Evolutionary conservation across 257 asterid genomes (phyloP), one percentile per base, ranked within the genome.

Genomic region (Lycium ferocissimum): DNA sequence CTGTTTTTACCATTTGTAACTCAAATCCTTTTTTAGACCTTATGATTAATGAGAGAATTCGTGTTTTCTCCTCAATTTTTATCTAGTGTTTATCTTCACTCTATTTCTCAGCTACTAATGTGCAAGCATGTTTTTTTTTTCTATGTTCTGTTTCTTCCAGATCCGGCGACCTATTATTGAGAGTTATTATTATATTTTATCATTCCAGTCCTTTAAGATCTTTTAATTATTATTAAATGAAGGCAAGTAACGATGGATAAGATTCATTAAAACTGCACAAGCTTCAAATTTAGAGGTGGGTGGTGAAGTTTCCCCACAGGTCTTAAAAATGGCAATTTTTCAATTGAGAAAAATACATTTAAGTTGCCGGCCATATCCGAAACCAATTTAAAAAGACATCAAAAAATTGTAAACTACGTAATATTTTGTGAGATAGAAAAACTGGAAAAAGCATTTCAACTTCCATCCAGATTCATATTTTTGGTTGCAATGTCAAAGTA

Each of bases 1-100:
- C 86, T 91, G 93, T 94, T 91, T 69, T 56, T 73, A 4, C 83
- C 45, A 66, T 85, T 79, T 76, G 79, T 62, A 58, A 83, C 83
- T 85, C 85, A 9, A 20, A 7, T 76, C 82, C 47, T 49, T 12
- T 26, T 26, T 66, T 26, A 66, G 45, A 9, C n/a, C 9, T 66
- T 51, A 3, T 26, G 14, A 14, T 76, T 76, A 13, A 76, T 26
- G 47, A 75, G 61, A 87, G 83, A 13, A 61, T 86, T 83, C 75
- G 81, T 85, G 84, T 87, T 85, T 83, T 63, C 67, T 56, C 57
- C 9, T 22, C 26, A 26, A 33, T 49, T 22, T 7, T 12, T 62
- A 20, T 63, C 45, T 26, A 2, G 0, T 33, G 4, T 33, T 33
- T 33, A 7, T 59, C 66, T 78, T 76, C 63, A 40, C 22, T 86